Evolutionary conservation across 495 filamentous ascomycete genomes (phyloP).

Genomic region (Lentithecium fluviatile): DNA sequence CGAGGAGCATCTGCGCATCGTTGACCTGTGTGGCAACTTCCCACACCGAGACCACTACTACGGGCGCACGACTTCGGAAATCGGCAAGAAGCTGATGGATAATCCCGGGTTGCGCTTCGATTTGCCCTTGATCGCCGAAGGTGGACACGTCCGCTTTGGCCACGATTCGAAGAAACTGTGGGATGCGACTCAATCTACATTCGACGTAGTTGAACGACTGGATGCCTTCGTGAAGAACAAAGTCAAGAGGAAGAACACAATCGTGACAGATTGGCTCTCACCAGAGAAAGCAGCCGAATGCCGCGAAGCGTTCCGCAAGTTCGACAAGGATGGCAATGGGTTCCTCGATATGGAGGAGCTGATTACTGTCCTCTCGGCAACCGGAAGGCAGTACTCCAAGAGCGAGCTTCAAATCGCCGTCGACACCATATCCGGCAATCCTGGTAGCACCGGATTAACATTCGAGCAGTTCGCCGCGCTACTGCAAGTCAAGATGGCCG

Average conservation of each 20-base stretch:
- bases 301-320: constrained; percentile 17
- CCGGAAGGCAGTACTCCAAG: constrained; percentile 4
- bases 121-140: constrained; percentile 18
- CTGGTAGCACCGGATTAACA: constrained; percentile 5
- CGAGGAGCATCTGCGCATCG: constrained; percentile 17
- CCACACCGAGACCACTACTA: constrained; percentile 23
- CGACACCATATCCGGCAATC: constrained; percentile 8
- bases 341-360: constrained; percentile 19
- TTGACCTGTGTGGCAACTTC: constrained; percentile 20
- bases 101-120: constrained; percentile 20
- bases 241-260: constrained; percentile 5
- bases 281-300: constrained; percentile 20
- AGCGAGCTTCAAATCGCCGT: constrained; percentile 9
- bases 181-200: constrained; percentile 16
- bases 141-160: constrained; percentile 13
- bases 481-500: constrained; percentile 17
- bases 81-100: constrained; percentile 22
- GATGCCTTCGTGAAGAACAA: constrained; percentile 22
- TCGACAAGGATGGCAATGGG: constrained; percentile 25
- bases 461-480: constrained; percentile 21
- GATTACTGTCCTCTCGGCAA: constrained; percentile 7
- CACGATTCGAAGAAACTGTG: constrained; percentile 19
- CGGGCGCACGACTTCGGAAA: constrained; percentile 3
- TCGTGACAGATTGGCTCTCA: constrained; percentile 15
- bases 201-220: constrained; percentile 16